Conservation (phyloP, 75 land plant species). For the Ceratopteris richardii region DNA sequence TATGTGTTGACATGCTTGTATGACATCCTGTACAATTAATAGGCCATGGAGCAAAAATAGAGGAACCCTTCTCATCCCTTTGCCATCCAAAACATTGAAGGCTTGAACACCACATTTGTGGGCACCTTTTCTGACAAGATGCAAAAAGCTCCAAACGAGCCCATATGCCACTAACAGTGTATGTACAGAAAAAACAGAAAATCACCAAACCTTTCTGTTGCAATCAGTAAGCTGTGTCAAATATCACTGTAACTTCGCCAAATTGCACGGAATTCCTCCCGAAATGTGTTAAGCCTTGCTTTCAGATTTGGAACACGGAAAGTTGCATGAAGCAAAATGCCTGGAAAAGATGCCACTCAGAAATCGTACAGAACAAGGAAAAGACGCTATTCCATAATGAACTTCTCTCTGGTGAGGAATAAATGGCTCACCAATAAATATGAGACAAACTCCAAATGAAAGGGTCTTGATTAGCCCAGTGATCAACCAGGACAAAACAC, state of each 20-base stretch:
- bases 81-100: no score
- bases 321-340: slow-evolving; percentile 75
- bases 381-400: background rate
- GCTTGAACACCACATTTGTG: no score
- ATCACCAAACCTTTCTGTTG: no score
- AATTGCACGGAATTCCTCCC: slow-evolving; percentile 96
- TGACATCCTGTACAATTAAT: no score
- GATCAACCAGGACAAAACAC: background rate
- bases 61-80: no score
- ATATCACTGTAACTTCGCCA: slow-evolving; percentile 97
- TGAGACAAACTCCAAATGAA: background rate
- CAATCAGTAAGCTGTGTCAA: no score
- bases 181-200: no score
- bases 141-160: no score
- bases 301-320: slow-evolving; percentile 91
- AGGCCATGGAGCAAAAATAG: no score
- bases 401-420: background rate
- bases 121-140: no score
- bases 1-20: no score
- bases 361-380: background rate
- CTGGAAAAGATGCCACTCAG: slow-evolving; percentile 18
- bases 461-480: background rate
- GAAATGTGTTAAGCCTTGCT: slow-evolving; percentile 91
- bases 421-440: background rate
- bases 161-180: no score